These are phyloP conservation scores for Fusarium sarcochroum DNA, from an alignment of 2,329 filamentous ascomycete species.

Conservation along the genomic window DNA sequence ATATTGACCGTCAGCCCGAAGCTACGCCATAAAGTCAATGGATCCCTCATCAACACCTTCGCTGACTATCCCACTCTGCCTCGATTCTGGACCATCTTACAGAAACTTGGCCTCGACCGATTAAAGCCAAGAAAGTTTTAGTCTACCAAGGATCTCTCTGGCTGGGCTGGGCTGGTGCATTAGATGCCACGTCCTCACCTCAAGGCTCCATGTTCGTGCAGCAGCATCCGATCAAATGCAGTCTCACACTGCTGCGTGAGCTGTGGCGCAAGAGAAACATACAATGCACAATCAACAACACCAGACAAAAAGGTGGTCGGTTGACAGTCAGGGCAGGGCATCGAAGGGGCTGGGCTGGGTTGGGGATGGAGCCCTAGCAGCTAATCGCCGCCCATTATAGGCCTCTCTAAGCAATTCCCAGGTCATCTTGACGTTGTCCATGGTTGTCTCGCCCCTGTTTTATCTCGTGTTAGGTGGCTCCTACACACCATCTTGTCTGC, in stretches of 20 bases:
- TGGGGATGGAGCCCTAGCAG: conserved; percentile 6
- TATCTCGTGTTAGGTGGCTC: conserved; percentile 53
- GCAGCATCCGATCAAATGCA: conserved; percentile 22
- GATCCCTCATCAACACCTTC: conserved; percentile 1
- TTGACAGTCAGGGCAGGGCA: conserved; percentile 3
- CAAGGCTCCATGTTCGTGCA: conserved; percentile 30
- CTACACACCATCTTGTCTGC: conserved; percentile 48
- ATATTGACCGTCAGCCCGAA: conserved; percentile 18
- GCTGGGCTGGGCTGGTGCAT: conserved; percentile 30
- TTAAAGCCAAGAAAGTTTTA: conserved; percentile 10
- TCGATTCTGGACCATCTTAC: background rate
- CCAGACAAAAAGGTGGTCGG: conserved; percentile 8
- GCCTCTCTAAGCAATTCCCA: conserved; percentile 14
- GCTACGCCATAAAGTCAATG: conserved; percentile 35
- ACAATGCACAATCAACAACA: conserved; percentile 7
- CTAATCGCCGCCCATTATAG: conserved; percentile 18
- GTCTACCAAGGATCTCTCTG: conserved; percentile 16
- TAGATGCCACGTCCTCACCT: conserved; percentile 34
- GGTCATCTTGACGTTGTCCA: conserved; percentile 39
- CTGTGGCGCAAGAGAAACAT: conserved; percentile 12
- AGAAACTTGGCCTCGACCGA: conserved; percentile 20
- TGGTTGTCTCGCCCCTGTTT: conserved; percentile 34
- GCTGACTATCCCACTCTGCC: conserved; percentile 15
- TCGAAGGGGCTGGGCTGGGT: conserved; percentile 14
- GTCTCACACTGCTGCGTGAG: conserved; percentile 13